Evolutionary conservation across 257 asterid species (phyloP), one percentile per base, ranked within the genome.

Genomic region (Jacaranda copaia): DNA sequence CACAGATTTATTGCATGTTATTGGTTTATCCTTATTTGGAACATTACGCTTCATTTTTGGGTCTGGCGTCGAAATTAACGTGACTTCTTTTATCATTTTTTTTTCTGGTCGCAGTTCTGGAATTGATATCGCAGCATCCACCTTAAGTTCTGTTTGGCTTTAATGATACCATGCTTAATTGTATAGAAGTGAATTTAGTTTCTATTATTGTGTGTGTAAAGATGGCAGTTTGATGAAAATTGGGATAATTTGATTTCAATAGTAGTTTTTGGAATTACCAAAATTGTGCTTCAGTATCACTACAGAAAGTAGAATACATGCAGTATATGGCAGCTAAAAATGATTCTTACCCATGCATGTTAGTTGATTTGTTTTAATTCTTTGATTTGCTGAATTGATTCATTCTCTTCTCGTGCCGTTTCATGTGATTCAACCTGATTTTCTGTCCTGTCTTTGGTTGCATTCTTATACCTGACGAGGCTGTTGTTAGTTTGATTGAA

Each of bases 1-100:
- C 48, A 16, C 0, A 36, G 3, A 8, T 48, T 70, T 63, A 45
- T 58, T 72, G 79, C 76, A 73, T 59, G 55, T 59, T 60, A 61
- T 12, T 66, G 64, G 59, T 64, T 8, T 42, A 6, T 66, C 32
- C 70, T 48, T 18, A 36, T 8, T 70, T 13, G 46, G 45, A 36
- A 36, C 62, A 46, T 67, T 15, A 43, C 55, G 48, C 1, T 49
- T 69, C 1, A 5, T 15, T 63, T 49, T 25, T 43, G 46, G 59
- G 5, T 68, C 2, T 18, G 11, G 42, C 58, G 20, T 48, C 20
- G 18, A 18, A 43, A 64, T 64, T 39, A 64, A 15, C 51, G 10
- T 13, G 57, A 51, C 60, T 0, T 25, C 32, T 25, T 25, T 1
- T 25, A 25, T 25, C 32, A 25, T 25, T 55, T 55, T 18, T 55